Percentiles rank a stretch among this genome's conserved stretches.
Evolutionary conservation across 768 basidiomycete species (phyloP).

Genomic region (Pleurotus djamor): DNA sequence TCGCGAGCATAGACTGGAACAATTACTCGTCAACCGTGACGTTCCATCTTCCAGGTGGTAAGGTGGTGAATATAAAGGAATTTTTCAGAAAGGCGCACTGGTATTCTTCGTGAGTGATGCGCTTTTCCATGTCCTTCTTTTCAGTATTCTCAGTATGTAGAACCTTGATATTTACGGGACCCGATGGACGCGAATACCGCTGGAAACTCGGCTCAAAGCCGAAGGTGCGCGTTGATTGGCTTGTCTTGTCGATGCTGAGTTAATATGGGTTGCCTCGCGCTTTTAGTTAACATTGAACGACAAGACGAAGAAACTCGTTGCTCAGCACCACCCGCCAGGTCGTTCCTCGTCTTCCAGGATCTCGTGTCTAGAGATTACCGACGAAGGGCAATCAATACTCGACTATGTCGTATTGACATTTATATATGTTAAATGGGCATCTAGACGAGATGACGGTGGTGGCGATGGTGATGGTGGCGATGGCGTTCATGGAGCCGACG

Average conservation of each 20-base stretch:
- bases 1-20: neutral
- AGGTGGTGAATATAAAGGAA: neutral
- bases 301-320: neutral
- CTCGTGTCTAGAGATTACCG: neutral
- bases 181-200: neutral
- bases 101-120: neutral
- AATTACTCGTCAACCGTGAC: neutral
- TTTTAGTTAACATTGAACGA: neutral
- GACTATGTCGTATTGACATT: neutral
- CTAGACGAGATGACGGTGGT: neutral
- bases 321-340: neutral
- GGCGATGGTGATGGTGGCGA: neutral
- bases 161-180: neutral
- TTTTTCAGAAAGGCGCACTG: neutral
- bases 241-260: neutral
- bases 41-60: neutral
- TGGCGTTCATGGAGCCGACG: neutral
- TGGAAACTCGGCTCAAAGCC: neutral
- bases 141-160: no score
- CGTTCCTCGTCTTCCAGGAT: neutral
- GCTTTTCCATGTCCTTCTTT: no score
- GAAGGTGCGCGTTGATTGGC: neutral
- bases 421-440: neutral
- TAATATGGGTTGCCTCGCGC: neutral
- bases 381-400: neutral